Evolutionary conservation across 306 rosid species (phyloP).

Genomic region (Trifolium pratense): DNA sequence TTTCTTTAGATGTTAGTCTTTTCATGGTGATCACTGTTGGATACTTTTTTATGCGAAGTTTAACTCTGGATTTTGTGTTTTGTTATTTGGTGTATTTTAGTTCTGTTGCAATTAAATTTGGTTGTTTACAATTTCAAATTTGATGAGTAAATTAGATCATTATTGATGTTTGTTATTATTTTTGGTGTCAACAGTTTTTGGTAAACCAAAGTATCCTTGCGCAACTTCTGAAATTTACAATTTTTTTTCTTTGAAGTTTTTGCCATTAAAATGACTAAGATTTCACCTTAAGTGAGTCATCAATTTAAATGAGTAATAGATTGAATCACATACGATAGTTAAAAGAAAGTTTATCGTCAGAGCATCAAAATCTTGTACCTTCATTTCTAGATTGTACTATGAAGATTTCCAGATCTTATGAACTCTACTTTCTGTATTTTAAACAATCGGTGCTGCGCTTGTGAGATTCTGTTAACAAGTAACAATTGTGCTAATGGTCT

Average conservation of each 20-base stretch:
- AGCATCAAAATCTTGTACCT: no score
- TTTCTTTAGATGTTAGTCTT: conserved; percentile 38
- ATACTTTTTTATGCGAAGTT: conserved; percentile 15
- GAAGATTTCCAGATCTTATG: background rate
- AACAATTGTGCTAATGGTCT: no score
- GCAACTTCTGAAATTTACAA: no score
- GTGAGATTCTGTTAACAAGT: no score
- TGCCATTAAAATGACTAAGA: background rate
- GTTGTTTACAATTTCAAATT: conserved; percentile 28
- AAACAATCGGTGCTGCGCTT: background rate
- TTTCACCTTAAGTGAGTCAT: no score
- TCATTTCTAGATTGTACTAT: no score
- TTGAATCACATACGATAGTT: no score
- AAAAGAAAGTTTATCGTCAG: no score
- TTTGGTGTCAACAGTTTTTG: background rate
- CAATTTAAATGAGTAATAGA: no score
- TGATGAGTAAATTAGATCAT: background rate
- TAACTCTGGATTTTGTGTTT: conserved; percentile 33
- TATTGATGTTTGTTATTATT: background rate
- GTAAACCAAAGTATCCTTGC: no score
- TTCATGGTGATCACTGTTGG: conserved; percentile 22
- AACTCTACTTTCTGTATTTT: background rate
- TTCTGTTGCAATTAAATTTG: conserved; percentile 23
- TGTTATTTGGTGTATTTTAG: conserved; percentile 35
- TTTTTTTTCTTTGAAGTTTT: background rate